phyloP scores from a whole-genome alignment of 73 alveolate species.

The Paramecium bursaria region DNA sequence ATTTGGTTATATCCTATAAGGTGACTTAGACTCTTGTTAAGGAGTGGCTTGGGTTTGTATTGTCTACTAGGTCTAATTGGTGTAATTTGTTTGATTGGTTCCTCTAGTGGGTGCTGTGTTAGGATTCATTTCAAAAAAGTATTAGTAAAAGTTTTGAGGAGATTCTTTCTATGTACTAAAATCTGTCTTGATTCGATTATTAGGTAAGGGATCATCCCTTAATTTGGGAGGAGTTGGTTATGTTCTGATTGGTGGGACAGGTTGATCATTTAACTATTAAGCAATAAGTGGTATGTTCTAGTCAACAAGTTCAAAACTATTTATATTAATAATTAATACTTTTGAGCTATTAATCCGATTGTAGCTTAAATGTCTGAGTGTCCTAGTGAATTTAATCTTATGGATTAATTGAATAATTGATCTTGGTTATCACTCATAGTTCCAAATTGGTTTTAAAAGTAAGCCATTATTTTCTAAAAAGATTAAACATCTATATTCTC shows the following conservation, averaged over 20 bases:
- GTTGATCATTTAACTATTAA: neutral
- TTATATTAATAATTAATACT: neutral
- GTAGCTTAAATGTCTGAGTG: slow-evolving; percentile 35
- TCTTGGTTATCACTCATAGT: neutral
- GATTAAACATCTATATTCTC: neutral
- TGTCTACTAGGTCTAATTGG: too few species aligned
- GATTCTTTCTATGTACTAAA: neutral
- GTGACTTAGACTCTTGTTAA: too few species aligned
- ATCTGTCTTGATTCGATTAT: slow-evolving; percentile 40
- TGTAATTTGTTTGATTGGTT: too few species aligned
- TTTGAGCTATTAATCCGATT: neutral
- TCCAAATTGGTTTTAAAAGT: neutral
- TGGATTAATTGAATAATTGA: neutral
- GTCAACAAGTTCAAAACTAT: slow-evolving; percentile 22
- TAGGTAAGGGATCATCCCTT: neutral
- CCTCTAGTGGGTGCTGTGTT: too few species aligned
- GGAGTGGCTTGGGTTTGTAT: too few species aligned
- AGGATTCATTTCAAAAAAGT: slow-evolving; percentile 14
- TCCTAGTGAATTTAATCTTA: neutral
- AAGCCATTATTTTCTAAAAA: slow-evolving; percentile 10
- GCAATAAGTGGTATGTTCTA: neutral
- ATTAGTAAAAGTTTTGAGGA: slow-evolving; percentile 27
- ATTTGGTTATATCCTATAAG: too few species aligned
- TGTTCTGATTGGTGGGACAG: slow-evolving; percentile 2
- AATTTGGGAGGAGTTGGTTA: slow-evolving; percentile 56